phyloP scores from a whole-genome alignment of 2,329 filamentous ascomycete genomes.

The Aquanectria penicillioides region DNA sequence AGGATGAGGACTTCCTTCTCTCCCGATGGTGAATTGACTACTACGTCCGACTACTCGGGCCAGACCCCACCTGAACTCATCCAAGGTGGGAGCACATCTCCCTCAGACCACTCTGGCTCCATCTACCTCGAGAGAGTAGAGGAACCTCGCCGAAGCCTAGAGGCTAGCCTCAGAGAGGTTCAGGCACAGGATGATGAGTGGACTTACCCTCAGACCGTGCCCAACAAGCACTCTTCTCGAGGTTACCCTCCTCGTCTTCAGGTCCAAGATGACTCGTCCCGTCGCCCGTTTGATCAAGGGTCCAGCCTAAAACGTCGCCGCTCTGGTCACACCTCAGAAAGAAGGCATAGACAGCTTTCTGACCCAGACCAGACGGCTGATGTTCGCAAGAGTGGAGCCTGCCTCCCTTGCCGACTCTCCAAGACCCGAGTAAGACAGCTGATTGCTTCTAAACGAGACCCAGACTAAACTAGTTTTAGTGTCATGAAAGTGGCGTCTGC shows the following conservation, averaged over 20 bases:
- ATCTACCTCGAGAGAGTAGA: conserved; percentile 45
- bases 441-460: conserved; percentile 27
- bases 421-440: conserved; percentile 57
- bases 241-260: conserved; percentile 47
- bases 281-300: conserved; percentile 34
- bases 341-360: conserved; percentile 49
- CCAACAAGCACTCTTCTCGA: conserved; percentile 43
- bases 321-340: conserved; percentile 46
- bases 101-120: conserved; percentile 52
- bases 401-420: conserved; percentile 58
- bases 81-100: conserved; percentile 51
- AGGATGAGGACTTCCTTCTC: conserved; percentile 48
- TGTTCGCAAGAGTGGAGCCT: conserved; percentile 60
- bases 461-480: conserved; percentile 47
- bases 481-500: conserved; percentile 53
- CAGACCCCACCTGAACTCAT: conserved; percentile 52
- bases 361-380: conserved; percentile 58
- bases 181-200: conserved; percentile 53
- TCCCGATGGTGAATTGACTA: conserved; percentile 45
- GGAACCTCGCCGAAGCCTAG: conserved; percentile 43
- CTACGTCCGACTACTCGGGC: conserved; percentile 49
- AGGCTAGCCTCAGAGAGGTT: conserved; percentile 47
- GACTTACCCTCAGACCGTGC: conserved; percentile 51
- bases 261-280: conserved; percentile 42
- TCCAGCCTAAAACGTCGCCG: conserved; percentile 50